Evolutionary conservation across 2,329 filamentous ascomycete genomes (phyloP).

Genomic region (Lachnellula suecica): DNA sequence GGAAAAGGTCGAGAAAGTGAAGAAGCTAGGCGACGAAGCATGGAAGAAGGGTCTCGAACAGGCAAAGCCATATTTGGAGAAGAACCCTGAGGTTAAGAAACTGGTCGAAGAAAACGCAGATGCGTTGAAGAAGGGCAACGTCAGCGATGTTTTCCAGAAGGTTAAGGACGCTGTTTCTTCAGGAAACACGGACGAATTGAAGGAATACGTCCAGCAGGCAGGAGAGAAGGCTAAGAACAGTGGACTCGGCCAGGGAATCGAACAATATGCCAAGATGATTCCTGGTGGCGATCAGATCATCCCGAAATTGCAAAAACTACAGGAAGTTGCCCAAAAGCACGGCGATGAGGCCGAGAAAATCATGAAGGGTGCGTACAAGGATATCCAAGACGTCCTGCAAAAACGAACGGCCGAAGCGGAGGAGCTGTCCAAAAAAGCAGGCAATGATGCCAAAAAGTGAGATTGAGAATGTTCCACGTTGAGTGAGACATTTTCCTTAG

Average conservation of each 20-base stretch:
- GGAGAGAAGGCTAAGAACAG: constrained; percentile 60
- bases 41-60: constrained; percentile 72
- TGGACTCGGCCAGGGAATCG: constrained; percentile 28
- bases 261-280: constrained; percentile 65
- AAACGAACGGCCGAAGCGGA: constrained; percentile 56
- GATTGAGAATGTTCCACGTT: no score
- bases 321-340: constrained; percentile 65
- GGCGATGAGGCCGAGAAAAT: constrained; percentile 69
- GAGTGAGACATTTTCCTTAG: no score
- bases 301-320: constrained; percentile 63
- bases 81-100: constrained; percentile 74
- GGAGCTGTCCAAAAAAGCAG: constrained; percentile 55
- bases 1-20: constrained; percentile 67
- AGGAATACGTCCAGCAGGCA: constrained; percentile 59
- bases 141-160: constrained; percentile 61
- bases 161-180: constrained; percentile 60
- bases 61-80: constrained; percentile 70
- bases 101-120: constrained; percentile 70
- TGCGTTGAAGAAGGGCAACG: constrained; percentile 65
- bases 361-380: constrained; percentile 66
- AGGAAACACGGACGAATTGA: constrained; percentile 57
- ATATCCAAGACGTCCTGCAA: constrained; percentile 64
- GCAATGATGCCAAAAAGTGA: constrained; percentile 24
- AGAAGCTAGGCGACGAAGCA: constrained; percentile 67
- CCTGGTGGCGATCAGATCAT: constrained; percentile 64